phyloP scores from a whole-genome alignment of 768 basidiomycete species.

The Tylopilus intermedius region DNA sequence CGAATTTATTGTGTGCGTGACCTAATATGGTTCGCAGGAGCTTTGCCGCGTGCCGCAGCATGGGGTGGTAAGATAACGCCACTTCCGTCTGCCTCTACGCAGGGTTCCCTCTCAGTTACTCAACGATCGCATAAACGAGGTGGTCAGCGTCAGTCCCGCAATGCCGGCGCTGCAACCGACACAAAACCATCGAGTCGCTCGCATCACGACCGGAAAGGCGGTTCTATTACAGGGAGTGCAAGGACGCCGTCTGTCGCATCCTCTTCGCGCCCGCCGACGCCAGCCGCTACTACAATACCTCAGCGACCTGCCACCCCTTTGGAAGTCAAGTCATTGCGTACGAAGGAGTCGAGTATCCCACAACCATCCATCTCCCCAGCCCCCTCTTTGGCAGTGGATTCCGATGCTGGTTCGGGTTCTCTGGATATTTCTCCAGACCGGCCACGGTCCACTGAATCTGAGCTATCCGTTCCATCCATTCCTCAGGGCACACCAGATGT shows the following conservation, averaged over 20 bases:
- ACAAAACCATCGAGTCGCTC: constrained; percentile 32
- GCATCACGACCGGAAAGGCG: constrained; percentile 41
- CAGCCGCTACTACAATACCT: constrained; percentile 35
- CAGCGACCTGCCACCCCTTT: constrained; percentile 43
- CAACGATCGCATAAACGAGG: constrained; percentile 42
- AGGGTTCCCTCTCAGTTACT: constrained; percentile 21
- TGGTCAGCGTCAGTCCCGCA: constrained; percentile 46
- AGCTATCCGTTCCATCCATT: constrained; percentile 33
- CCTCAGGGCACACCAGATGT: constrained; percentile 49
- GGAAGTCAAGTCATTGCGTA: constrained; percentile 36
- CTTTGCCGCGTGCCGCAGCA: constrained; percentile 64
- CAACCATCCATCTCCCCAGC: constrained; percentile 38
- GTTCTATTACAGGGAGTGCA: constrained; percentile 28
- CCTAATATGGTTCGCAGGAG: constrained; percentile 26
- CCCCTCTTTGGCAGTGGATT: constrained; percentile 46
- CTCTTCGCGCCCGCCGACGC: constrained; percentile 56
- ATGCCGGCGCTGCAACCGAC: constrained; percentile 32
- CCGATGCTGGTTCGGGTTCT: constrained; percentile 42
- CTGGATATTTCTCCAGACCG: constrained; percentile 41
- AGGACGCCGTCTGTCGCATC: constrained; percentile 46
- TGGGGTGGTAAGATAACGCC: constrained; percentile 49
- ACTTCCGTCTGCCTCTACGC: constrained; percentile 13
- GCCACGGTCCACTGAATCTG: constrained; percentile 39
- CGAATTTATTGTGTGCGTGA: not conserved
- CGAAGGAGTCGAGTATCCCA: constrained; percentile 40